These are phyloP conservation scores for Diaporthe nobilis DNA, from an alignment of 2,329 filamentous ascomycete genomes.

Conservation along the genomic window DNA sequence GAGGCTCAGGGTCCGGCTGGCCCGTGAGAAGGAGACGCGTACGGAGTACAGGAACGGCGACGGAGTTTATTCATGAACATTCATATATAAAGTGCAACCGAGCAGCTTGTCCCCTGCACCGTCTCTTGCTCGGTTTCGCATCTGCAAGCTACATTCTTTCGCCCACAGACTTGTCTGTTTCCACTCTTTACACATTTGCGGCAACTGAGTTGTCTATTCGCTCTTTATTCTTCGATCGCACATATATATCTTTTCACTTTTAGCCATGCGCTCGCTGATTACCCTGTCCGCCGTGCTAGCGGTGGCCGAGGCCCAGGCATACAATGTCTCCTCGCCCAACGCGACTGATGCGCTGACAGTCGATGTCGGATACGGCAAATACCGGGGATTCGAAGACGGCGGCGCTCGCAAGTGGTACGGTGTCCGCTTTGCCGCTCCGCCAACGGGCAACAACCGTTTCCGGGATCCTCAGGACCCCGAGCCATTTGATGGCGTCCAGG, in stretches of 20 bases:
- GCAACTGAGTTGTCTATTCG: conserved; percentile 11
- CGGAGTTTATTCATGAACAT: background rate
- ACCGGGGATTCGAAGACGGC: conserved; percentile 25
- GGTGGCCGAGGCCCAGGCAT: background rate
- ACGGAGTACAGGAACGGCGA: background rate
- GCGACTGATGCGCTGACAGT: conserved; percentile 12
- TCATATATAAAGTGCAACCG: conserved; percentile 5
- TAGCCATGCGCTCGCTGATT: conserved; percentile 6
- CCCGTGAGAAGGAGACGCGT: background rate
- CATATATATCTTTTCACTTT: background rate
- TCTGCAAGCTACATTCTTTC: background rate
- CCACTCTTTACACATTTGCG: conserved; percentile 5
- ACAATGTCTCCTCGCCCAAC: background rate
- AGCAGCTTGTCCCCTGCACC: background rate
- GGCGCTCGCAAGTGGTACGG: conserved; percentile 23
- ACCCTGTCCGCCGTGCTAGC: conserved; percentile 9
- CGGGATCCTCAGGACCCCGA: conserved; percentile 15
- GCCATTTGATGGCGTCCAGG: conserved; percentile 10
- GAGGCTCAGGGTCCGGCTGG: conserved; percentile 5
- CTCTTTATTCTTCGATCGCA: conserved; percentile 11
- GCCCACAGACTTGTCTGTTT: conserved; percentile 22
- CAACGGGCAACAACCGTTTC: conserved; percentile 20
- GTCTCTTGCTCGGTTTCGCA: background rate
- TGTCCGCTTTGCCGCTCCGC: conserved; percentile 19
- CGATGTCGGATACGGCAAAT: conserved; percentile 24